Evolutionary conservation across 208 protist genomes (phyloP).

Genomic region (Wallacemonas sp.): DNA sequence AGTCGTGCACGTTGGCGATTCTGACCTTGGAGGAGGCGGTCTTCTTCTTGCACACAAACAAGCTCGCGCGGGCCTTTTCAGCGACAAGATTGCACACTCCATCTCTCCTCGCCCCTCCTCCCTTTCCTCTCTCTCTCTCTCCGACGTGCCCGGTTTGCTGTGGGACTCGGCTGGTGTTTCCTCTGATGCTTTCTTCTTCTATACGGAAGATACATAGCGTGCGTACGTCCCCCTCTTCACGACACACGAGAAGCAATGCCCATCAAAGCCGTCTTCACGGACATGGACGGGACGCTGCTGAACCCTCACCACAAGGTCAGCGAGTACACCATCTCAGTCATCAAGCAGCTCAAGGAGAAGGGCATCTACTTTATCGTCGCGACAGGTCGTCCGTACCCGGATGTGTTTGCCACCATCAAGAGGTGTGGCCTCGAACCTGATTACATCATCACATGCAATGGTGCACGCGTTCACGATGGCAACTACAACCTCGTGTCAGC

Average conservation of each 20-base stretch:
- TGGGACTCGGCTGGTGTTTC: not conserved
- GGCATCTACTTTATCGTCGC: constrained; percentile 26
- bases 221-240: not conserved
- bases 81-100: too few relatives aligned
- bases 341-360: constrained; percentile 15
- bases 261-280: constrained; percentile 27
- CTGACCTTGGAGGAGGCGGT: too few relatives aligned
- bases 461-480: constrained; percentile 25
- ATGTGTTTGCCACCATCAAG: constrained; percentile 29
- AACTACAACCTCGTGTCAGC: constrained; percentile 4
- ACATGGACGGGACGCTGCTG: constrained; percentile 46
- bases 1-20: too few relatives aligned
- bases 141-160: too few relatives aligned
- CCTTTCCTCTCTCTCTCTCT: too few relatives aligned
- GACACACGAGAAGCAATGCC: not conserved
- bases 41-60: too few relatives aligned
- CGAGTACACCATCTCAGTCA: constrained; percentile 19
- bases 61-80: too few relatives aligned
- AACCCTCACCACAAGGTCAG: constrained; percentile 15
- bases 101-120: too few relatives aligned
- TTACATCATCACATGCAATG: constrained; percentile 46
- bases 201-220: too few relatives aligned
- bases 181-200: not conserved
- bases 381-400: constrained; percentile 28
- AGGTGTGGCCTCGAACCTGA: constrained; percentile 22